These are phyloP conservation scores for Cylindrotheca closterium DNA, from an alignment of 108 stramenopile genomes.

Conservation along the genomic window DNA sequence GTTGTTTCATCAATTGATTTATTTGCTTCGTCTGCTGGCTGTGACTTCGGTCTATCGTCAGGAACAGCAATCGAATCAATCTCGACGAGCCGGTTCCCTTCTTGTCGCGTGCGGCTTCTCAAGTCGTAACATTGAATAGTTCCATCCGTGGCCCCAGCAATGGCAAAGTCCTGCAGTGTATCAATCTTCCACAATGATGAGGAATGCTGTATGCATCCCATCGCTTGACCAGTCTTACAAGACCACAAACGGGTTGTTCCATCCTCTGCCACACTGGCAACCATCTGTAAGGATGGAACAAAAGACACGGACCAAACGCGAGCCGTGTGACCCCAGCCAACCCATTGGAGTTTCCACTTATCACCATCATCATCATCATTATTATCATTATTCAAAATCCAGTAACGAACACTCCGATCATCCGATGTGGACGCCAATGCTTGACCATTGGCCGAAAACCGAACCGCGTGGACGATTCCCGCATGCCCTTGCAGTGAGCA, in stretches of 20 bases:
- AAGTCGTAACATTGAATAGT: constrained; percentile 33
- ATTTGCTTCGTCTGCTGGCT: not conserved
- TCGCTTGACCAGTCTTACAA: constrained; percentile 28
- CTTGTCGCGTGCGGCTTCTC: not conserved
- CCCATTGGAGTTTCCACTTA: constrained; percentile 45
- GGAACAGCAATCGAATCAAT: constrained; percentile 15
- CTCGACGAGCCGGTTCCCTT: not conserved
- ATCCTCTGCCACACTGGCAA: constrained; percentile 73
- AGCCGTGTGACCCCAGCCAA: constrained; percentile 76
- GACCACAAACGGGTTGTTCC: constrained; percentile 66
- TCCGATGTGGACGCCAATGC: constrained; percentile 67
- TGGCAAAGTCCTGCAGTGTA: constrained; percentile 24
- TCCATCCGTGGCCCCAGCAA: constrained; percentile 70
- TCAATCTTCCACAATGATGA: constrained; percentile 55
- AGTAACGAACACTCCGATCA: constrained; percentile 78
- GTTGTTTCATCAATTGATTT: not conserved
- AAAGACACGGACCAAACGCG: constrained; percentile 69
- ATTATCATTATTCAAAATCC: too few relatives aligned
- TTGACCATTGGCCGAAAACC: constrained; percentile 32
- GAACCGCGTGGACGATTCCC: constrained; percentile 59
- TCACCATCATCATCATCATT: constrained; percentile 4
- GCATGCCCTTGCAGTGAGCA: constrained; percentile 67
- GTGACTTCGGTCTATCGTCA: constrained; percentile 24
- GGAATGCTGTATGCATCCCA: constrained; percentile 26
- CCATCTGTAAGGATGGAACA: constrained; percentile 8